Conservation (phyloP, 257 asterid species). For the Knoxia roxburghii region DNA sequence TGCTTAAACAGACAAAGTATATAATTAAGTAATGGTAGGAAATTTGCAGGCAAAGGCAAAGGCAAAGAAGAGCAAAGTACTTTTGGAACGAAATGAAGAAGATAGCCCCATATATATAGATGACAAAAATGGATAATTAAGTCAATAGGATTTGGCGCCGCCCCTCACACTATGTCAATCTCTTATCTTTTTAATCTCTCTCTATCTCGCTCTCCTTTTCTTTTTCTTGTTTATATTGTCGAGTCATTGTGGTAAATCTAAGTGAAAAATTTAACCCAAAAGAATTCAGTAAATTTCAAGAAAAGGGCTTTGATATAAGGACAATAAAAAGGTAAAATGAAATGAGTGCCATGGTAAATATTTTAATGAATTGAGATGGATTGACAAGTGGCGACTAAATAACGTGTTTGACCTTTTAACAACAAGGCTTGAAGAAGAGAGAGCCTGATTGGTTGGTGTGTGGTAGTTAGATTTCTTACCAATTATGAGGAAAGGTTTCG, state of each 20-base stretch:
- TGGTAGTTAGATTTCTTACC: conserved; percentile 69
- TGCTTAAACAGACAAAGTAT: too few species aligned
- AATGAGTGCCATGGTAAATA: conserved; percentile 1
- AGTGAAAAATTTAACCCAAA: neutral
- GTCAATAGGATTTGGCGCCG: conserved; percentile 87
- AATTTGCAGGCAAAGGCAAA: conserved; percentile 14
- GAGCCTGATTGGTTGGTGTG: conserved; percentile 45
- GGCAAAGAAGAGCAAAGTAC: conserved; percentile 14
- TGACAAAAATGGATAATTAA: conserved; percentile 23
- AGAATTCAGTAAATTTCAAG: neutral
- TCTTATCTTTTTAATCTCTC: neutral
- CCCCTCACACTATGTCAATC: conserved; percentile 28
- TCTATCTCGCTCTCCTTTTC: too few species aligned
- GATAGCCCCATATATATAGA: conserved; percentile 39
- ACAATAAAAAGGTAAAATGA: too few species aligned
- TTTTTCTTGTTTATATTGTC: conserved; percentile 12
- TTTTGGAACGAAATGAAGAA: conserved; percentile 32
- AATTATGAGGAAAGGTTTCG: conserved; percentile 43
- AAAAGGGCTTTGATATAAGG: neutral
- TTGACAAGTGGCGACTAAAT: conserved; percentile 35
- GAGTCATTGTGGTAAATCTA: conserved; percentile 12
- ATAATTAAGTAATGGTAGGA: too few species aligned
- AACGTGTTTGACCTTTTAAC: conserved; percentile 51
- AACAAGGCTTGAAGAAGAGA: conserved; percentile 29
- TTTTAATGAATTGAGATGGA: neutral